Base-by-base conservation (phyloP, 441 rosid species). In the Isatis lusitanica region DNA sequence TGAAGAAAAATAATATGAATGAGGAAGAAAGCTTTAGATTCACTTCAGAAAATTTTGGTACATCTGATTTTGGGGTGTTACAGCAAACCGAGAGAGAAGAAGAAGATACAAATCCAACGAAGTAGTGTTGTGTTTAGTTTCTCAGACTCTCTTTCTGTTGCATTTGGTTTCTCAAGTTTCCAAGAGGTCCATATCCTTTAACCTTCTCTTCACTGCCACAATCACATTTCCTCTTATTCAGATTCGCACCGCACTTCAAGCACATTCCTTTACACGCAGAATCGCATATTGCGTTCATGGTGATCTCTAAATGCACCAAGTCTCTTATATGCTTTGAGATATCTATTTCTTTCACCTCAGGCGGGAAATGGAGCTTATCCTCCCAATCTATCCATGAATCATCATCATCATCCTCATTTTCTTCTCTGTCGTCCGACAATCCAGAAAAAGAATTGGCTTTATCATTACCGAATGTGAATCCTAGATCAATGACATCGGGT, bases 271-370 rank as follows among this genome's bases (percentile, higher is more conserved):
- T 89, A 86, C 98, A 90, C 6, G 62, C 77, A 66, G 92, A 76
- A 76, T 86, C 82, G 1, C 98, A 94, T 35, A 92, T 53, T 0
- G 87, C 95, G 10, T 78, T 80, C n/a, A 87, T 80, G 62, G 90
- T 87, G 60, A 90, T 86, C 65, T 94, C 97, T 60, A 94, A 52
- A 71, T 92, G 97, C 73, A 94, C 85, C 80, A 83, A 44, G 83
- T 92, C 97, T 79, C 94, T 80, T 68, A 92, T 75, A 83, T 88
- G 81, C 86, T 92, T 90, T 4, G 93, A 90, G 35, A 94, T 89
- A 63, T 94, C 98, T 3, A 92, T 77, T 72, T 94, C 92, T 69
- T 81, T 86, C 65, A 83, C 81, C 73, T 83, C 88, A 0, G 74
- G 74, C 1, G 97, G 94, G 66, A 94, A 90, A 79, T 94, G 82